A percentile compares a stretch with the other conserved stretches of the same genome.
Evolutionary conservation across 1,139 yeast species (phyloP).

Genomic region (Saccharomycopsis crataegensis): DNA sequence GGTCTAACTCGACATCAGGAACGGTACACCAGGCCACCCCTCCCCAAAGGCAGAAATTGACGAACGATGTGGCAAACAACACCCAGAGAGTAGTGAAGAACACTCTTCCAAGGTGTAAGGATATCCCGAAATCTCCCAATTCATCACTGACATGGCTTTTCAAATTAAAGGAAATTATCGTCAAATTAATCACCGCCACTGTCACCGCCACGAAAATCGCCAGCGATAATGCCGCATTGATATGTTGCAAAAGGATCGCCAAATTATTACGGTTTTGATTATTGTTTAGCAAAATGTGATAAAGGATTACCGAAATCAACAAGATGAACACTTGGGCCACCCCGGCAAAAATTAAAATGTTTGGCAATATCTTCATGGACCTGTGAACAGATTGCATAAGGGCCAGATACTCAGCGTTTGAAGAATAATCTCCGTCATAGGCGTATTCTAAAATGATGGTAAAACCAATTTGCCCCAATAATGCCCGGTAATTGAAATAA

Average conservation of each 20-base stretch:
- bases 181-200: slow-evolving; percentile 29
- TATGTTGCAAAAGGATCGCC: slow-evolving; percentile 27
- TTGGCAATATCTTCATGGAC: slow-evolving; percentile 26
- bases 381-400: slow-evolving; percentile 24
- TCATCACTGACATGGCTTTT: slow-evolving; percentile 29
- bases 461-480: slow-evolving; percentile 36
- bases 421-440: slow-evolving; percentile 22
- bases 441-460: slow-evolving; percentile 44
- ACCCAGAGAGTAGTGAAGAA: slow-evolving; percentile 42
- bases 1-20: slow-evolving; percentile 20
- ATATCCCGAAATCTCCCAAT: slow-evolving; percentile 40
- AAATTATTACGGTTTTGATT: slow-evolving; percentile 24
- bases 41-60: slow-evolving; percentile 31
- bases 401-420: slow-evolving; percentile 22
- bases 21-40: slow-evolving; percentile 40
- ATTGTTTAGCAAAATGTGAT: slow-evolving; percentile 31
- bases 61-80: slow-evolving; percentile 26
- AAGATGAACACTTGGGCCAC: slow-evolving; percentile 28
- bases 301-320: background rate
- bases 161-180: slow-evolving; percentile 27
- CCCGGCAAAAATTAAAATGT: slow-evolving; percentile 28
- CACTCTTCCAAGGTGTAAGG: slow-evolving; percentile 32
- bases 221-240: slow-evolving; percentile 31
- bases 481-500: slow-evolving; percentile 40
- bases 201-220: slow-evolving; percentile 30